Percentiles rank a stretch among this genome's conserved stretches.
Conservation (phyloP, 306 rosid genomes). For the Acacia acuminata region DNA sequence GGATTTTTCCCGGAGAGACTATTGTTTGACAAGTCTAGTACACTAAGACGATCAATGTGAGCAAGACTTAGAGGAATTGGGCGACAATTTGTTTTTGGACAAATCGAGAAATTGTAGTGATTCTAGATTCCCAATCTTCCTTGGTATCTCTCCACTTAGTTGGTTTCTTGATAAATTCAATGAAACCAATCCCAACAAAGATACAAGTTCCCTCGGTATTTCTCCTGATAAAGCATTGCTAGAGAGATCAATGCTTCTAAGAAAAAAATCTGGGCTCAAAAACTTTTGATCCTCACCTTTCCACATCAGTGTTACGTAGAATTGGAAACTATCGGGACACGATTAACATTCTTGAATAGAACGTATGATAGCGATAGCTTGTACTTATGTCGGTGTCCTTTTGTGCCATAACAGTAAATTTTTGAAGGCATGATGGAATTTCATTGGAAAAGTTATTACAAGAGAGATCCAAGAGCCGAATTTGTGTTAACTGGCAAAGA, state of each 20-base stretch:
- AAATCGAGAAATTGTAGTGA: background rate
- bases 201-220: background rate
- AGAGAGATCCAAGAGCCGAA: background rate
- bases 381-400: background rate
- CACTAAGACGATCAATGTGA: background rate
- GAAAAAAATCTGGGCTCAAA: background rate
- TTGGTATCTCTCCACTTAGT: background rate
- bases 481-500: background rate
- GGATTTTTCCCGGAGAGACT: background rate
- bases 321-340: background rate
- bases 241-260: conserved; percentile 32
- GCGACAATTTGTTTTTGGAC: background rate
- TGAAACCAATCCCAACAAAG: background rate
- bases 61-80: background rate
- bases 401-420: background rate
- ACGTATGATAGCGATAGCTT: background rate
- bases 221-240: conserved; percentile 20
- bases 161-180: background rate
- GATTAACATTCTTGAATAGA: too few relatives aligned
- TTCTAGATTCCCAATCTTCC: background rate
- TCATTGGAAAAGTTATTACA: background rate
- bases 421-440: background rate
- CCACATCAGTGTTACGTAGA: background rate
- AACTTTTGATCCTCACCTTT: background rate
- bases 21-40: background rate